Base-by-base conservation (phyloP, 345 rosid genomes). In the Zanthoxylum bungeanum region DNA sequence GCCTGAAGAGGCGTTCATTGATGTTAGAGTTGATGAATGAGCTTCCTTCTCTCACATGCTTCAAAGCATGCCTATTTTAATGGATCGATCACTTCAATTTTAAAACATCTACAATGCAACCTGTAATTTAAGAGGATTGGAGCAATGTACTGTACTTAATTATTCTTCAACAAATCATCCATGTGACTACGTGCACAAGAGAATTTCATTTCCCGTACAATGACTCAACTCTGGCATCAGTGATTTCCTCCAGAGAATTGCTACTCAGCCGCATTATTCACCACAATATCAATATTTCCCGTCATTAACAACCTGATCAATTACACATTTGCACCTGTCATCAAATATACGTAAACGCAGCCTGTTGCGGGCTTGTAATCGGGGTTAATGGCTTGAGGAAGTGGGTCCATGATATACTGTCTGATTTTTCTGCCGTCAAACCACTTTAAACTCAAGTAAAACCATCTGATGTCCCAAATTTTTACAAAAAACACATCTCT, bases 21-120 rank as follows among this genome's bases (percentile, higher is more conserved):
- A 89, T 7, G 96, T 78, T 1, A 93, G n/a, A 84, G 72, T 91
- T 91, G 74, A 91, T 88, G 25, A 89, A 86, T 28, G 81, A 46
- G 39, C 96, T 79, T 0, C 96, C 97, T 74, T 85, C 89, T 66
- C 79, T 87, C 97, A 84, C 86, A 74, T 89, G 90, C 89, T 85
- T 86, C 74, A 93, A 68, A 0, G 81, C 82, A 73, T 82, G 90
- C 88, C 95, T 86, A 46, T 12, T 3, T 60, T 36, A 22, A 34
- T n/a, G 30, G 22, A n/a, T n/a, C n/a, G n/a, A n/a, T n/a, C n/a
- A n/a, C n/a, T n/a, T n/a, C n/a, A n/a, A n/a, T n/a, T n/a, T n/a
- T n/a, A n/a, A n/a, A n/a, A n/a, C n/a, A n/a, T n/a, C n/a, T n/a
- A n/a, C n/a, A n/a, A n/a, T n/a, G n/a, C n/a, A n/a, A n/a, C n/a